Evolutionary conservation across 2,329 filamentous ascomycete genomes (phyloP).

Genomic region (Clarireedia hainanense): DNA sequence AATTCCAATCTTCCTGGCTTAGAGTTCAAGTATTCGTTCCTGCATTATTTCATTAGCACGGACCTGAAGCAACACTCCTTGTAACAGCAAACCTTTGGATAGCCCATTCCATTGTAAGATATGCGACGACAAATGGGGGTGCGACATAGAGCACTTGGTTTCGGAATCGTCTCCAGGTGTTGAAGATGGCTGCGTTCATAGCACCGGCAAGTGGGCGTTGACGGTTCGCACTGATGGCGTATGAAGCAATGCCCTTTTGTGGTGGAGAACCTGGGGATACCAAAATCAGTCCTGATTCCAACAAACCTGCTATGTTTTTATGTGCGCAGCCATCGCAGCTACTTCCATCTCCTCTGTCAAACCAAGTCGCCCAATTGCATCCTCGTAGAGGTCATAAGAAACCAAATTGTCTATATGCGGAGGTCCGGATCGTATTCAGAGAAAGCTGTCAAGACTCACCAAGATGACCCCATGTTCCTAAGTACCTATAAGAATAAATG

Average conservation of each 20-base stretch:
- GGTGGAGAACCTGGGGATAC: slow-evolving; percentile 43
- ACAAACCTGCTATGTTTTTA: neutral
- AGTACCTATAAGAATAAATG: slow-evolving; percentile 20
- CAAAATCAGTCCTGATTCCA: slow-evolving; percentile 17
- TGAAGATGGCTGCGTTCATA: slow-evolving; percentile 81
- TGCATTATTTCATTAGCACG: slow-evolving; percentile 28
- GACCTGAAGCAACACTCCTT: neutral
- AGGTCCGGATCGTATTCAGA: neutral
- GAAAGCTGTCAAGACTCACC: slow-evolving; percentile 25
- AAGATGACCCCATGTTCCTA: slow-evolving; percentile 29
- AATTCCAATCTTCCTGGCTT: slow-evolving; percentile 59
- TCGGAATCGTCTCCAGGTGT: slow-evolving; percentile 81
- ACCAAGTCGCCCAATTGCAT: too few relatives aligned
- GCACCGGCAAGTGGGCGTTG: slow-evolving; percentile 80
- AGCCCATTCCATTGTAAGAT: slow-evolving; percentile 85
- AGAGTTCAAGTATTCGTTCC: slow-evolving; percentile 76
- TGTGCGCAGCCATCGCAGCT: neutral
- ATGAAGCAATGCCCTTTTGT: slow-evolving; percentile 59
- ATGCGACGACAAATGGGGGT: slow-evolving; percentile 70
- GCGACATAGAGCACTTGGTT: slow-evolving; percentile 83
- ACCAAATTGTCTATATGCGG: neutral
- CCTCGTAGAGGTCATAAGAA: neutral
- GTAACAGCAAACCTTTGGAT: slow-evolving; percentile 65
- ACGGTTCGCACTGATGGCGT: slow-evolving; percentile 77
- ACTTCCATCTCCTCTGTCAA: neutral